Conservation (phyloP, 2,329 filamentous ascomycete genomes). For the Clarireedia homoeocarpa region DNA sequence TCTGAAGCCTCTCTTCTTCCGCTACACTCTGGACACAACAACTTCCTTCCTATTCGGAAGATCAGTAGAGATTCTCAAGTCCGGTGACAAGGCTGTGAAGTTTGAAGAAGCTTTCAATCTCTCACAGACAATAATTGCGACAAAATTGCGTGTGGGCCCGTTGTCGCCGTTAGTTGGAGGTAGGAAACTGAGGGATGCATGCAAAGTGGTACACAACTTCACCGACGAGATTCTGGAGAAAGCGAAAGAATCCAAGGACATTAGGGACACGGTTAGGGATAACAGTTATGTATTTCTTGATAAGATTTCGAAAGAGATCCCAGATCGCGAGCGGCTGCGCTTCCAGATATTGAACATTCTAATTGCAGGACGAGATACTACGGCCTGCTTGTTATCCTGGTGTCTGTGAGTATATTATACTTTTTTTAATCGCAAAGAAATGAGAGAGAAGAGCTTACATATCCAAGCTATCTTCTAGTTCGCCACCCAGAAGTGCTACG, state of each 20-base stretch:
- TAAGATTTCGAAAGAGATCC: slow-evolving; percentile 29
- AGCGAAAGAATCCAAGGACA: not conserved
- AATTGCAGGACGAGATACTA: slow-evolving; percentile 36
- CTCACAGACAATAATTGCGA: slow-evolving; percentile 28
- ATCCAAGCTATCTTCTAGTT: slow-evolving; percentile 5
- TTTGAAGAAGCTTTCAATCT: slow-evolving; percentile 32
- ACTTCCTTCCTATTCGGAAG: slow-evolving; percentile 51
- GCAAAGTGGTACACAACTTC: slow-evolving; percentile 17
- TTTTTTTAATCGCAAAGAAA: not conserved
- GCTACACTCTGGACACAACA: slow-evolving; percentile 44
- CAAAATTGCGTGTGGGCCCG: slow-evolving; percentile 23
- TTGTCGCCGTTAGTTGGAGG: slow-evolving; percentile 8
- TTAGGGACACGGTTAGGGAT: slow-evolving; percentile 29
- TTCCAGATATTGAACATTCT: slow-evolving; percentile 30
- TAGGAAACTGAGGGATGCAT: slow-evolving; percentile 16
- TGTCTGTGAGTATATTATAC: slow-evolving; percentile 18
- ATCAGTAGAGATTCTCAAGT: slow-evolving; percentile 23
- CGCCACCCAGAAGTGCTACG: slow-evolving; percentile 10
- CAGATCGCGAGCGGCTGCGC: slow-evolving; percentile 20
- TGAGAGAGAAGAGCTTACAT: not conserved
- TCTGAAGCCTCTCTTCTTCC: slow-evolving; percentile 37
- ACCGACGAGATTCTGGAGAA: not conserved
- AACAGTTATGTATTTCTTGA: not conserved
- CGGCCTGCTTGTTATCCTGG: slow-evolving; percentile 35
- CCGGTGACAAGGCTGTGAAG: slow-evolving; percentile 8